Evolutionary conservation across 805 yeast species (phyloP), one percentile per base, ranked within the genome.

Genomic region (Candida vaughaniae): DNA sequence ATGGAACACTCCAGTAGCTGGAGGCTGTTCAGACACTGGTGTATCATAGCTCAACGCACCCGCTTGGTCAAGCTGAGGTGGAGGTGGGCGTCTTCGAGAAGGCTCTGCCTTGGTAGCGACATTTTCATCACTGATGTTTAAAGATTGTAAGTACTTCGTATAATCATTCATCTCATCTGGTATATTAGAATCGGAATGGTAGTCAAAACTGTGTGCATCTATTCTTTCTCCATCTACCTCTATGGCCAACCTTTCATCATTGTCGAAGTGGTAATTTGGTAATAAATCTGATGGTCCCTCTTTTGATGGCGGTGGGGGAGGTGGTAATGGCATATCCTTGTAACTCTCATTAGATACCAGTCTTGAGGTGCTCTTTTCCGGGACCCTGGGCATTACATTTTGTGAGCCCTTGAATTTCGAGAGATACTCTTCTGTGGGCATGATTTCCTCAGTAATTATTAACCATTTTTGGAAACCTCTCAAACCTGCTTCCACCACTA

Each of bases 381-480:
- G 46, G 10, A 36, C 45, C 8, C 20, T 31, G 11, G 42, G 39
- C 2, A 58, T 61, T 7, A 51, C 46, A 14, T 55, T 52, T 10
- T 20, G 6, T 14, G 53, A n/a, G n/a, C n/a, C 28, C 14, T 19
- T 19, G 42, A 62, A 62, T 15, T 49, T 52, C 4, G 45, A 36
- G 15, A 63, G 36, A 38, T 66, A 67, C 18, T 60, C 66, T 3
- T 60, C 64, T 1, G 66, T 38, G 16, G 55, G 57, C 39, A 78
- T 60, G 37, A 78, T 76, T 41, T 76, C 75, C 54, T 85, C 95
- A 44, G 86, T 84, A 14, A 85, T 67, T 11, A 84, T 75, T 17
- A 85, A 73, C 93, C 93, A 85, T 58, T 84, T 85, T 47, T 76
- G 80, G 74, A 85, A 49, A 69, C 88, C 90, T 46, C 80, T 80